Evolutionary conservation across 768 basidiomycete species (phyloP).

Genomic region (Collybia sordida): DNA sequence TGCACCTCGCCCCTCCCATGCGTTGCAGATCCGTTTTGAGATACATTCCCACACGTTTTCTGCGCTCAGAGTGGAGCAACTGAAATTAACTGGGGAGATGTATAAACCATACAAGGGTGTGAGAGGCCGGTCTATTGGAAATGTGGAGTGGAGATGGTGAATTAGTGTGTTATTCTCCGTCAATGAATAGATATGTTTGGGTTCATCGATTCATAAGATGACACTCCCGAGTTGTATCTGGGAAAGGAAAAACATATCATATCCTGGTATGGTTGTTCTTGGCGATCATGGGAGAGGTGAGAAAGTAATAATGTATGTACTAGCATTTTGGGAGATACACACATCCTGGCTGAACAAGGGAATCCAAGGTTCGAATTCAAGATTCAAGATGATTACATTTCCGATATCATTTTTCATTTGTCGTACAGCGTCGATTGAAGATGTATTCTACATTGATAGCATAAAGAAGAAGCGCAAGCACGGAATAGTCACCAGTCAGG

Average conservation of each 20-base stretch:
- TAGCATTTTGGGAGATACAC: too few relatives aligned
- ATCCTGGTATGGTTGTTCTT: too few relatives aligned
- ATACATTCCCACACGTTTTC: slow-evolving; percentile 75
- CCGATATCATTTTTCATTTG: not conserved
- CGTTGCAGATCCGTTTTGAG: slow-evolving; percentile 71
- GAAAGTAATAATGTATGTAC: too few relatives aligned
- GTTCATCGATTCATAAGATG: too few relatives aligned
- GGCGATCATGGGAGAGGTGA: too few relatives aligned
- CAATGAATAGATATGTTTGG: not conserved
- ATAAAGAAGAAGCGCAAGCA: slow-evolving; percentile 3
- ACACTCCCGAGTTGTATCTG: too few relatives aligned
- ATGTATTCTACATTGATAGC: slow-evolving; percentile 5
- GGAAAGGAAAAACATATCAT: too few relatives aligned
- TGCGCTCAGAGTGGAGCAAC: slow-evolving; percentile 80
- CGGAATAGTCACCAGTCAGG: not conserved
- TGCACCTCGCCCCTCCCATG: slow-evolving; percentile 67
- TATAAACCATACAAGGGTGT: slow-evolving; percentile 96
- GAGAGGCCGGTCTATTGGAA: slow-evolving; percentile 62
- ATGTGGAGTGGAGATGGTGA: slow-evolving; percentile 69
- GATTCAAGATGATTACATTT: not conserved
- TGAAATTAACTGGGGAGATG: slow-evolving; percentile 72
- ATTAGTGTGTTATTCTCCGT: slow-evolving; percentile 1
- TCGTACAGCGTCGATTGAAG: not conserved
- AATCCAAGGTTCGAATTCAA: not conserved
- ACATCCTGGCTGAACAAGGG: too few relatives aligned